Evolutionary conservation across 1,284 basidiomycete species (phyloP).

Genomic region (Cerrena zonata): DNA sequence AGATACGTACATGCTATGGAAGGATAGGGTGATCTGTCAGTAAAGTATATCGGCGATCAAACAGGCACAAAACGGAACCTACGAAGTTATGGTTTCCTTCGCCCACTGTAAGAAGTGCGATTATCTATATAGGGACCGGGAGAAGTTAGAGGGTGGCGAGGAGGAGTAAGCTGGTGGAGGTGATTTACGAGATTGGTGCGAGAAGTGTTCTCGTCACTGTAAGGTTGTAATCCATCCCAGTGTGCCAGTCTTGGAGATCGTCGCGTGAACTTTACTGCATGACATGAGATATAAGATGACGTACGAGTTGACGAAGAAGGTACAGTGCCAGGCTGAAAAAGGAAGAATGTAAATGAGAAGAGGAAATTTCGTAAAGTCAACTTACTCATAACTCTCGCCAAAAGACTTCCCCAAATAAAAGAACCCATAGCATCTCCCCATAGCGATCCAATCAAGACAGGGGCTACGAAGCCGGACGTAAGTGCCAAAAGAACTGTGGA

Average conservation of each 20-base stretch:
- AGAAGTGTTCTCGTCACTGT: constrained; percentile 74
- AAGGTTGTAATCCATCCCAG: constrained; percentile 73
- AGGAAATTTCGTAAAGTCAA: constrained; percentile 1
- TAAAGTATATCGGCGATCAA: constrained; percentile 1
- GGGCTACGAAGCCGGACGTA: constrained; percentile 53
- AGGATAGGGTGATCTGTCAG: constrained; percentile 2
- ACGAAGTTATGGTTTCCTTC: constrained; percentile 80
- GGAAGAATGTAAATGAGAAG: constrained; percentile 3
- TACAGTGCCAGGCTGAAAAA: constrained; percentile 66
- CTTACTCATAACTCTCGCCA: constrained; percentile 56
- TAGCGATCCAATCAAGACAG: constrained; percentile 43
- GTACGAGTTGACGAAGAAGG: constrained; percentile 74
- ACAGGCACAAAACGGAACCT: too few relatives aligned
- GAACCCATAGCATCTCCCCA: constrained; percentile 63
- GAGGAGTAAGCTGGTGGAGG: too few relatives aligned
- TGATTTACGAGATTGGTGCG: constrained; percentile 60
- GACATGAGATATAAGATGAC: constrained; percentile 19
- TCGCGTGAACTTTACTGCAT: neutral
- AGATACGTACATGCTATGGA: neutral
- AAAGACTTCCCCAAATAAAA: constrained; percentile 65
- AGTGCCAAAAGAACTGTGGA: constrained; percentile 53
- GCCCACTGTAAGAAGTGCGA: constrained; percentile 67
- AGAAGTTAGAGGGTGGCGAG: too few relatives aligned
- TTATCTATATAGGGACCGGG: too few relatives aligned
- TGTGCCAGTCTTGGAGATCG: constrained; percentile 47